Evolutionary conservation across 2,329 filamentous ascomycete species (phyloP), one percentile per base, ranked within the genome.

Genomic region (Scorias spongiosa): DNA sequence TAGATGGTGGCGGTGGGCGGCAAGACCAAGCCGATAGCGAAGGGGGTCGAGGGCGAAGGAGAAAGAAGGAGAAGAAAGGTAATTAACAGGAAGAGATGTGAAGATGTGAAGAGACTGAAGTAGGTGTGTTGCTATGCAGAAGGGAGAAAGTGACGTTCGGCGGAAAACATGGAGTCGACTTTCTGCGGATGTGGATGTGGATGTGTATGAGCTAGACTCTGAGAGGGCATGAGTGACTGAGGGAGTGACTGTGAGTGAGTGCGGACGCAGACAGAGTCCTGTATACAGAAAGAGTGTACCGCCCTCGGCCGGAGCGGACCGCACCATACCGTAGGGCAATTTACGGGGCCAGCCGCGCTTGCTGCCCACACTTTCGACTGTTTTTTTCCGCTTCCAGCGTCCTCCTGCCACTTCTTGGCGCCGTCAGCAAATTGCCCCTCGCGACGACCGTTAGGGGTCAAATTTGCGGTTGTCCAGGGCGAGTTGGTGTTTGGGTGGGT

Each of bases 81-180:
- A 26, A 26, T 26, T 26, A 26, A 7, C 20, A 7, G 20, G 20
- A 26, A 26, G 20, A 26, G 20, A 26, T 26, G 20, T 4, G 20
- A 29, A 17, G 34, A 29, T 15, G 12, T 29, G 37, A 34, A n/a
- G 34, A 44, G 18, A 42, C 29, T 10, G 40, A 26, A 42, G 40
- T 29, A 44, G 40, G 44, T 36, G 43, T 41, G 26, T 44, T 42
- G 44, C 34, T 26, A 37, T 18, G 37, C 32, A 36, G 42, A 45
- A 10, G 32, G 44, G 32, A 43, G 41, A 43, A 36, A 36, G 32
- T 36, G 32, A 36, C 32, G 32, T 36, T 36, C 9, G 32, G 32
- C 32, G 32, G 32, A 36, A 36, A 36, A 36, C 32, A 36, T 12
- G 20, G 20, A 26, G 20, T 26, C 26, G 29, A 18, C 29, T 14